These are phyloP conservation scores for Arxiozyma slooffiae DNA, from an alignment of 1,139 yeast species.

Conservation along the genomic window DNA sequence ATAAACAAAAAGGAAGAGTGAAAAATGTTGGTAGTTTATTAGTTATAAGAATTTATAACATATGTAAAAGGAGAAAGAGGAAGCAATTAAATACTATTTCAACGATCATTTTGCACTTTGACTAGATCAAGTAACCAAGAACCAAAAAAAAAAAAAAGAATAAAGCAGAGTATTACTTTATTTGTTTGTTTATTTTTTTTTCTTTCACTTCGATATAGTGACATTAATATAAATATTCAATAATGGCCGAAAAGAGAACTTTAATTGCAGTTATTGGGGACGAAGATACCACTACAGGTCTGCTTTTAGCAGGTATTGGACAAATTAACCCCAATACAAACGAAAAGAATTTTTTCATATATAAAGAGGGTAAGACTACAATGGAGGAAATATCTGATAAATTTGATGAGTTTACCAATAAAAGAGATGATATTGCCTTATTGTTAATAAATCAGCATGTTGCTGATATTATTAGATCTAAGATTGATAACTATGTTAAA, in stretches of 20 bases:
- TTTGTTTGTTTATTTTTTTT: no score
- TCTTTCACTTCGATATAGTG: not conserved
- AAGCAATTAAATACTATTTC: no score
- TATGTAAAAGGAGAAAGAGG: not conserved
- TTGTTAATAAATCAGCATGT: constrained; percentile 86
- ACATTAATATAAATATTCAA: not conserved
- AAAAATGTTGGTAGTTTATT: no score
- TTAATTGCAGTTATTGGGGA: constrained; percentile 90
- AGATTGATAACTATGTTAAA: constrained; percentile 72
- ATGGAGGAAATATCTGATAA: constrained; percentile 66
- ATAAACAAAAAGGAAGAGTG: no score
- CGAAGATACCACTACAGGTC: constrained; percentile 94
- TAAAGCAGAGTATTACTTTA: not conserved
- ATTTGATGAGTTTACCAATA: constrained; percentile 63
- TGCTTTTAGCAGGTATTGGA: constrained; percentile 92
- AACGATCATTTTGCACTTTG: not conserved
- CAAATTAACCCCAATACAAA: constrained; percentile 51
- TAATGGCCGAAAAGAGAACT: constrained; percentile 47
- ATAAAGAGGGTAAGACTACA: constrained; percentile 69
- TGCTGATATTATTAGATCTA: constrained; percentile 79
- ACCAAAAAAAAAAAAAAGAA: no score
- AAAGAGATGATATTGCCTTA: constrained; percentile 86
- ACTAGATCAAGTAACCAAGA: not conserved
- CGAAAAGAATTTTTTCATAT: constrained; percentile 73
- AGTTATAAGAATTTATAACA: no score